A percentile compares a stretch with the other conserved stretches of the same genome.
Evolutionary conservation across 805 yeast genomes (phyloP).

Genomic region (Candida boleticola): DNA sequence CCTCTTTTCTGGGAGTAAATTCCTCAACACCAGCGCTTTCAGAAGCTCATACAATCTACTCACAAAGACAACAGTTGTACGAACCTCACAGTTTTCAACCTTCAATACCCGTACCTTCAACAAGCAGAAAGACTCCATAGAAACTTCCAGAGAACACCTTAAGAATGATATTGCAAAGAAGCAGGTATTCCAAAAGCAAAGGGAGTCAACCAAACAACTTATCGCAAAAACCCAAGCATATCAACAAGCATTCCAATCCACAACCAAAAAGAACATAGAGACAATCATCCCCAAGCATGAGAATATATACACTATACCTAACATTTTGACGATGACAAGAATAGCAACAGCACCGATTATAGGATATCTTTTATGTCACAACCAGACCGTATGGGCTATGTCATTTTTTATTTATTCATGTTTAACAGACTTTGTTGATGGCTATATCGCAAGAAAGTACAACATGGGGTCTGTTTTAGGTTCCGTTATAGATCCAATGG

Average conservation of each 20-base stretch:
- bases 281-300: conserved; percentile 27
- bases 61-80: no score
- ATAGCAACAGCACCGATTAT: conserved; percentile 80
- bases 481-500: conserved; percentile 89
- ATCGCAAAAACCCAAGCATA: conserved; percentile 2
- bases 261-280: conserved; percentile 5
- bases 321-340: conserved; percentile 76
- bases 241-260: conserved; percentile 3
- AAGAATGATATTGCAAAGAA: no score
- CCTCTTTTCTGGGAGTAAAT: not conserved
- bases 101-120: no score
- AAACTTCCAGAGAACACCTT: no score
- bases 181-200: conserved; percentile 1
- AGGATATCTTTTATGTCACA: conserved; percentile 71
- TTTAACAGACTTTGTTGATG: conserved; percentile 88
- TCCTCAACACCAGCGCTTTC: not conserved
- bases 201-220: not conserved
- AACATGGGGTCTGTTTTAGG: conserved; percentile 82
- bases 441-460: conserved; percentile 80
- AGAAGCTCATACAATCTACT: no score
- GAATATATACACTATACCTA: conserved; percentile 80
- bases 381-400: conserved; percentile 63
- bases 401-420: conserved; percentile 81
- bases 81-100: no score
- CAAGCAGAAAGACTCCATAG: no score